These are phyloP conservation scores for Lyophyllum shimeji DNA, from an alignment of 768 basidiomycete genomes.

Conservation along the genomic window DNA sequence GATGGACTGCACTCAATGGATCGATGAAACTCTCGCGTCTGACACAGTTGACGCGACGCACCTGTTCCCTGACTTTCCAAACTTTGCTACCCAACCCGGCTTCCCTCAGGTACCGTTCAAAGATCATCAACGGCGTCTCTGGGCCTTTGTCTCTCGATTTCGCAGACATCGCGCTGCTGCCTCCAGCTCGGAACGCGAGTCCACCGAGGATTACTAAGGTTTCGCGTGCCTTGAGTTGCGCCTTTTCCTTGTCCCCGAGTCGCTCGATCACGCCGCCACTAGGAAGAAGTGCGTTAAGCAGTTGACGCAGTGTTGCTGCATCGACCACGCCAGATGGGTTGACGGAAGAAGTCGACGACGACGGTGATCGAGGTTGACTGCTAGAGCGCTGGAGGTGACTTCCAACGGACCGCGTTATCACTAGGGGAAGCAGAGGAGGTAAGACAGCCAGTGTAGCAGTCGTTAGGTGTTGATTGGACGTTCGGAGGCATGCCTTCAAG, in stretches of 20 bases:
- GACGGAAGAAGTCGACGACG: conserved; percentile 51
- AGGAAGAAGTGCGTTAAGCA: conserved; percentile 68
- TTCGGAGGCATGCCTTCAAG: conserved; percentile 75
- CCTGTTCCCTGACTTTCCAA: conserved; percentile 87
- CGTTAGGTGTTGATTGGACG: conserved; percentile 79
- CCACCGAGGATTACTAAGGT: conserved; percentile 74
- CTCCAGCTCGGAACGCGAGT: conserved; percentile 62
- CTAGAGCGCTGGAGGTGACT: conserved; percentile 24
- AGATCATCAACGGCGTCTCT: conserved; percentile 67
- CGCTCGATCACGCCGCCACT: conserved; percentile 79
- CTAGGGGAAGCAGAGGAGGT: conserved; percentile 62
- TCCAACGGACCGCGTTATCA: conserved; percentile 46
- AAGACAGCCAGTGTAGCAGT: conserved; percentile 74
- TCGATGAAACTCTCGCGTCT: background rate
- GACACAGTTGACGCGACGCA: conserved; percentile 30
- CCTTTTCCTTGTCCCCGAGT: conserved; percentile 77
- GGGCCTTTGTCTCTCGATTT: conserved; percentile 57
- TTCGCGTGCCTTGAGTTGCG: conserved; percentile 74
- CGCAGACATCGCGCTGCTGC: conserved; percentile 40
- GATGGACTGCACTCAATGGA: conserved; percentile 43
- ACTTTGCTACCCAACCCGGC: conserved; percentile 77
- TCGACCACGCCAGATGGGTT: conserved; percentile 47
- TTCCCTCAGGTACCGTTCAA: conserved; percentile 74
- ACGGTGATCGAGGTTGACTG: conserved; percentile 44
- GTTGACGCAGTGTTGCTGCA: conserved; percentile 60